Conservation (phyloP, 345 rosid genomes). For the Syzygium aromaticum region DNA sequence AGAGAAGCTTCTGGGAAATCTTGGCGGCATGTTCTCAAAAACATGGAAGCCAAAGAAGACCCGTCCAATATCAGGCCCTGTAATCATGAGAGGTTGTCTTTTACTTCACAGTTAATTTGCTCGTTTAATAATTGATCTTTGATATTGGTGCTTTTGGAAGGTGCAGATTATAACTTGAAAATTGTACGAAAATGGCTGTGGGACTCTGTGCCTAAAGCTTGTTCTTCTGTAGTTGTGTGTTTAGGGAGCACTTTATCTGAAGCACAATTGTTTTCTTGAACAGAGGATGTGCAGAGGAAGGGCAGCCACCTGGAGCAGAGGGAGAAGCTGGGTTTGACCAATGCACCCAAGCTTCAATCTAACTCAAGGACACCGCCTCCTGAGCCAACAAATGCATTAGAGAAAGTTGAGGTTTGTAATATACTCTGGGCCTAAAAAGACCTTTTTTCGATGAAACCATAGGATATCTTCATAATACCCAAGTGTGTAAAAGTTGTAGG, state of each 20-base stretch:
- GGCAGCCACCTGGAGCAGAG: conserved; percentile 70
- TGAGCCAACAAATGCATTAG: conserved; percentile 53
- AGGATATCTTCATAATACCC: not conserved
- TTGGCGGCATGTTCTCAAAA: conserved; percentile 89
- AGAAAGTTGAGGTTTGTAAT: conserved; percentile 73
- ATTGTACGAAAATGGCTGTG: not conserved
- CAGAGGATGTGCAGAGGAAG: conserved; percentile 60
- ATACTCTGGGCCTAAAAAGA: not conserved
- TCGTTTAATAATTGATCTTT: not conserved
- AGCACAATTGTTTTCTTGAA: conserved; percentile 2
- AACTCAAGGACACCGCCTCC: conserved; percentile 31
- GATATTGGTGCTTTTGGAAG: not conserved
- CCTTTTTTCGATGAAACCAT: not conserved
- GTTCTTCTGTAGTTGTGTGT: not conserved
- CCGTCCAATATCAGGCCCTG: conserved; percentile 59
- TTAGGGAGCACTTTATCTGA: not conserved
- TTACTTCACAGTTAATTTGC: not conserved
- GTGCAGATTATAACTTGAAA: not conserved
- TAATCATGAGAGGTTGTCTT: conserved; percentile 49
- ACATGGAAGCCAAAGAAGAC: conserved; percentile 98
- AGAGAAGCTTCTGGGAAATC: conserved; percentile 93
- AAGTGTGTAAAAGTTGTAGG: not conserved
- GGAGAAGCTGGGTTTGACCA: conserved; percentile 69
- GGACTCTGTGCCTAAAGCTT: not conserved
- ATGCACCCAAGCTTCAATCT: conserved; percentile 33